These are phyloP conservation scores for Vitis hybrid DNA, from an alignment of 177 flowering plant genomes.

Conservation along the genomic window DNA sequence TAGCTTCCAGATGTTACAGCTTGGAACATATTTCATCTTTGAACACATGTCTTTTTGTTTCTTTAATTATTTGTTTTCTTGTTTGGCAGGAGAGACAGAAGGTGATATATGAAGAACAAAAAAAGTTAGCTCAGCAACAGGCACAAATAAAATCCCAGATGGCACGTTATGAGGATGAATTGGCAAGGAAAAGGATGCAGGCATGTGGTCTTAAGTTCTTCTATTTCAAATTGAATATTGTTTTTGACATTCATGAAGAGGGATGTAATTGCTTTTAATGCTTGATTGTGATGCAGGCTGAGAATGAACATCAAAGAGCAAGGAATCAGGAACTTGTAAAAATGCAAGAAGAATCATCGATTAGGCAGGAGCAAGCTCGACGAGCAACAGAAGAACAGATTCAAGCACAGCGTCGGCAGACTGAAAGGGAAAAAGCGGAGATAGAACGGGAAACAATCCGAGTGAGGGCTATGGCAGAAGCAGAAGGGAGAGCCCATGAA, in stretches of 20 bases:
- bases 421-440: constrained; percentile 90
- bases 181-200: constrained; percentile 96
- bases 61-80: constrained; percentile 6
- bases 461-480: constrained; percentile 83
- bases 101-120: constrained; percentile 84
- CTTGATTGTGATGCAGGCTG: constrained; percentile 51
- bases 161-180: constrained; percentile 90
- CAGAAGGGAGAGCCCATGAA: constrained; percentile 96
- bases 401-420: constrained; percentile 82
- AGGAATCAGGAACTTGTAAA: constrained; percentile 94
- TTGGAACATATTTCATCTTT: constrained; percentile 1
- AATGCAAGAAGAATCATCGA: constrained; percentile 89
- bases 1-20: neutral
- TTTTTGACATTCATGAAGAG: neutral
- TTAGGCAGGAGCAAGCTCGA: constrained; percentile 77
- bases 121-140: constrained; percentile 76
- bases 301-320: constrained; percentile 73
- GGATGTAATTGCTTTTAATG: constrained; percentile 4
- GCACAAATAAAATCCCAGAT: constrained; percentile 88
- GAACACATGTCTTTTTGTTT: neutral
- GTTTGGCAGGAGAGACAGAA: constrained; percentile 77
- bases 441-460: constrained; percentile 86
- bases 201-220: constrained; percentile 29
- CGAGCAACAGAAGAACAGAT: constrained; percentile 90
- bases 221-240: neutral